Conservation (phyloP, 2,329 filamentous ascomycete species). For the Endothia cerciana region DNA sequence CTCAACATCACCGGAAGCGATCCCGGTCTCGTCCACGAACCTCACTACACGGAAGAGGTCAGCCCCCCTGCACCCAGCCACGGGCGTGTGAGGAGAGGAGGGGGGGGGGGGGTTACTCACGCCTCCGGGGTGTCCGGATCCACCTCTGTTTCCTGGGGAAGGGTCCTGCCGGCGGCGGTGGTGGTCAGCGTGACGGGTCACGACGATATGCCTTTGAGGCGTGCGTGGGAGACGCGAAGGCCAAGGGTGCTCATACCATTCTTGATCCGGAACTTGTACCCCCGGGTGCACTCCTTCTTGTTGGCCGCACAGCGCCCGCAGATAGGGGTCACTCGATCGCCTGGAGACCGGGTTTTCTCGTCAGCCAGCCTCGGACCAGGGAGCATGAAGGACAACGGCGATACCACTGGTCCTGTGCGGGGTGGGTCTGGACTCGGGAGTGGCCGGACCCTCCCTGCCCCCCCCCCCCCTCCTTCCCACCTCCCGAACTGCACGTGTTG, state of each 20-base stretch:
- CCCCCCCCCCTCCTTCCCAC: neutral
- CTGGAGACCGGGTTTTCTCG: slow-evolving; percentile 32
- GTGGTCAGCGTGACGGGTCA: slow-evolving; percentile 7
- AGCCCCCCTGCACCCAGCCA: neutral
- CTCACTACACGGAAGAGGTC: slow-evolving; percentile 31
- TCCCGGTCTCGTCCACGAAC: slow-evolving; percentile 35
- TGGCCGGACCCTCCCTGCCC: too few relatives aligned
- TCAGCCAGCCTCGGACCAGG: slow-evolving; percentile 15
- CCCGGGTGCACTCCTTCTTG: slow-evolving; percentile 36
- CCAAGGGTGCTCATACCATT: slow-evolving; percentile 30
- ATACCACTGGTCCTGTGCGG: neutral
- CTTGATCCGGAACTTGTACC: slow-evolving; percentile 40
- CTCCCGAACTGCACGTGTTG: neutral
- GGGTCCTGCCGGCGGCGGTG: slow-evolving; percentile 30
- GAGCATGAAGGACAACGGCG: neutral
- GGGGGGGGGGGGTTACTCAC: slow-evolving; percentile 31
- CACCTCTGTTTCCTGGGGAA: slow-evolving; percentile 40
- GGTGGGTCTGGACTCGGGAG: slow-evolving; percentile 9
- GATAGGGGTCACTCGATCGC: slow-evolving; percentile 43
- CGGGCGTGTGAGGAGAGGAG: neutral
- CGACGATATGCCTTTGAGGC: too few relatives aligned
- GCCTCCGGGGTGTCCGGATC: slow-evolving; percentile 37
- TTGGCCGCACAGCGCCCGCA: slow-evolving; percentile 39
- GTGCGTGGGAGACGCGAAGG: neutral
- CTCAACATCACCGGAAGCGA: slow-evolving; percentile 24